These are phyloP conservation scores for Exophiala sp. DNA, from an alignment of 2,329 filamentous ascomycete species.

Conservation along the genomic window DNA sequence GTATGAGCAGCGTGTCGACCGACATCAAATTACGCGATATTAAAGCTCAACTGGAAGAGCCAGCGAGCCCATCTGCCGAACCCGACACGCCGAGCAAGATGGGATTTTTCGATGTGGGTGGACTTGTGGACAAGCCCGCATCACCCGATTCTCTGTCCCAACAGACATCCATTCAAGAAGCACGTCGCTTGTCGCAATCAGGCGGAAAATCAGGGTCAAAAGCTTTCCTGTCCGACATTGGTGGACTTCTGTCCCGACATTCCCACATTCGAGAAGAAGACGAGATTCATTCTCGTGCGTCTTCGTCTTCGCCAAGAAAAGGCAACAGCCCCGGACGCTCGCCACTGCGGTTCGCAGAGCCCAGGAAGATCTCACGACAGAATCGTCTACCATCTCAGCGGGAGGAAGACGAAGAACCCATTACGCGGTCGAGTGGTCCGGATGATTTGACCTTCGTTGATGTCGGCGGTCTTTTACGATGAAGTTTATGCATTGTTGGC, in stretches of 20 bases:
- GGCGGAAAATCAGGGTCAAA: conserved; percentile 21
- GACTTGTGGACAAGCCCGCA: conserved; percentile 56
- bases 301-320: conserved; percentile 5
- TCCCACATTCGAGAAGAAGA: conserved; percentile 21
- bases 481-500: conserved; percentile 1
- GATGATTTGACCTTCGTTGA: conserved; percentile 36
- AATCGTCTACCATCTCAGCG: conserved; percentile 30
- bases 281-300: conserved; percentile 7
- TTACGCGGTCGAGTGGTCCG: conserved; percentile 47
- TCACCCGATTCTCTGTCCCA: conserved; percentile 32
- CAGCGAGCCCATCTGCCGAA: conserved; percentile 5
- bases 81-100: conserved; percentile 46
- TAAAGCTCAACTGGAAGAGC: conserved; percentile 9
- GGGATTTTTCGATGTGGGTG: conserved; percentile 83
- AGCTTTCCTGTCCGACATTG: conserved; percentile 28
- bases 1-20: conserved; percentile 23
- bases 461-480: conserved; percentile 28
- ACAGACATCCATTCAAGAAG: conserved; percentile 22
- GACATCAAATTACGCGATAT: conserved; percentile 24
- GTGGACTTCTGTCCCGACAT: conserved; percentile 24
- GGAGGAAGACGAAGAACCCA: conserved; percentile 35
- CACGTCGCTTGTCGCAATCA: conserved; percentile 7
- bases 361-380: conserved; percentile 11
- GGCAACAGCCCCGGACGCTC: conserved; percentile 14
- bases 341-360: conserved; percentile 11